Base-by-base conservation (phyloP, 805 yeast species). In the Aciculoconidium aculeatum region DNA sequence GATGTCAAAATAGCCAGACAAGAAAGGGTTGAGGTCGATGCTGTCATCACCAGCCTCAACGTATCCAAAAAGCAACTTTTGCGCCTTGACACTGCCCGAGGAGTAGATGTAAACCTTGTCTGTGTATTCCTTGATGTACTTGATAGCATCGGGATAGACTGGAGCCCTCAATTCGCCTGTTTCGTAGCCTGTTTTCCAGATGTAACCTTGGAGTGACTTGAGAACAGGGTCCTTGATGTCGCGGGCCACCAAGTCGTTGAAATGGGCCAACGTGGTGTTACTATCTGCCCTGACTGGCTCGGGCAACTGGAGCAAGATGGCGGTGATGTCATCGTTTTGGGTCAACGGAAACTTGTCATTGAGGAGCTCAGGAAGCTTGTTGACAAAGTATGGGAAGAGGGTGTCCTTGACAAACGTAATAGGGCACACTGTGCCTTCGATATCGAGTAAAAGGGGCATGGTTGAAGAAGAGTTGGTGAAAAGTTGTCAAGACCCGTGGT, bases 371-470 rank as follows among this genome's bases (percentile, higher is more conserved):
- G 21, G 83, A 77, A 14, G 77, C 44, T 37, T 54, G 3, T 50
- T 30, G 3, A 78, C 50, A 39, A 92, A 88, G 48, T 72, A 87
- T 0, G 96, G 96, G 55, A 76, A 80, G 18, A 88, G 57, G 2
- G 61, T 65, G 16, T 83, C 87, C 44, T 82, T 81, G 23, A 88
- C 97, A 48, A 88, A 88, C 1, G 88, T 69, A 12, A 88, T 87
- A 3, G 96, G 88, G 48, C 96, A 88, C 17, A 88, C 77, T 0
- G 96, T 88, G 11, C 97, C 97, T 50, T 88, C 97, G 19, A 86
- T 85, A 42, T 85, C 95, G 5, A 87, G 63, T 23, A 12, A 25
- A 21, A 25, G n/a, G n/a, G n/a, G n/a, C n/a, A n/a, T n/a, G n/a
- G n/a, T n/a, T n/a, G n/a, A n/a, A n/a, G n/a, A n/a, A n/a, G n/a